Base-by-base conservation (phyloP, 1,284 basidiomycete genomes). In the Microbotryum lychnidis-dioicae region DNA sequence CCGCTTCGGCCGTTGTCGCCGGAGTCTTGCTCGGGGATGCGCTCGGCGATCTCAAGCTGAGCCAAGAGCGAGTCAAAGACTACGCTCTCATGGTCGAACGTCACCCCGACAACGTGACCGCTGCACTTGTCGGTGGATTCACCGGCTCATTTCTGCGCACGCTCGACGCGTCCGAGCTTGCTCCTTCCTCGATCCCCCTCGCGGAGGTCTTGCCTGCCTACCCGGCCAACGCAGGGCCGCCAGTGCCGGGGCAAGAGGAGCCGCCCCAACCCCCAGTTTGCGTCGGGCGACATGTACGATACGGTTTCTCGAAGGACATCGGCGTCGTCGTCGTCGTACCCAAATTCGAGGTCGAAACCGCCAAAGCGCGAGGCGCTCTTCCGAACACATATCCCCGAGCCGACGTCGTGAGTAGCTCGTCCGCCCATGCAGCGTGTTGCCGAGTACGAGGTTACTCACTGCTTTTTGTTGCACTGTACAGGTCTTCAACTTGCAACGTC, bases 61-160 rank as follows among this genome's bases (percentile, higher is more conserved):
- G 86, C 20, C 80, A 77, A 37, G 82, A 81, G 56, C 84, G 96
- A 31, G 80, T 96, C 70, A 83, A 98, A 61, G 96, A 99, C 77
- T 94, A 91, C 74, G 93, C 96, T 1, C 81, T 99, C 61, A 98
- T 99, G 96, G 93, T 99, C 71, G 96, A 99, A 77, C 83, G 96
- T 12, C 96, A 99, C 76, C 96, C 96, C 9, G 96, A 99, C 78
- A 99, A 99, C 75, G 94, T 99, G 68, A 96, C 96, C 0, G 96
- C 96, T 1, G 94, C 94, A 0, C 83, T 99, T 44, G 83, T 97
- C 37, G 96, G 96, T 47, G 96, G 96, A 0, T 98, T 99, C 75
- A 91, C 98, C n/a, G 96, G 94, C 12, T 90, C 88, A 7, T 99
- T 98, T 79, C 82, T 98, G 60, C 83, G 87, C 62, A 94, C 97